Evolutionary conservation across 2,329 filamentous ascomycete genomes (phyloP).

Genomic region (Exophiala sp.): DNA sequence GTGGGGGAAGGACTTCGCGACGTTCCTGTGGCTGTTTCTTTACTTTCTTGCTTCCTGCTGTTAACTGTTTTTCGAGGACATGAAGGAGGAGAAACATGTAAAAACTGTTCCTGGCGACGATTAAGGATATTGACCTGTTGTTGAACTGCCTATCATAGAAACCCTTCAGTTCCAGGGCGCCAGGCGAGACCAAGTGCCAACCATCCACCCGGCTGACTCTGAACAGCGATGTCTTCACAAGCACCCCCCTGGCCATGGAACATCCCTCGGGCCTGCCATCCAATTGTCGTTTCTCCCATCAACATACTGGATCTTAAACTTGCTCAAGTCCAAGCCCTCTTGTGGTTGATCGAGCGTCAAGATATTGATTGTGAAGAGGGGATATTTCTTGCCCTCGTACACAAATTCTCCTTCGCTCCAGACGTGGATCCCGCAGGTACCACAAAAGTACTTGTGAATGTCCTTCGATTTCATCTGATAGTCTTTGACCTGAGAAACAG

Average conservation of each 20-base stretch:
- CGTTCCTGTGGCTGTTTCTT: no score
- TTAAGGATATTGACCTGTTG: no score
- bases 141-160: no score
- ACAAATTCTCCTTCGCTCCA: conserved; percentile 12
- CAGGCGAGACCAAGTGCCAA: no score
- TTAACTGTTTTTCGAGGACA: no score
- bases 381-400: conserved; percentile 7
- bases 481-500: conserved; percentile 16
- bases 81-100: no score
- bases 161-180: no score
- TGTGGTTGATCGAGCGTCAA: conserved; percentile 27
- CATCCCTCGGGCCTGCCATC: conserved; percentile 7
- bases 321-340: conserved; percentile 24
- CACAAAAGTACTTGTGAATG: conserved; percentile 26
- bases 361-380: conserved; percentile 22
- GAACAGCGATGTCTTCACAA: background rate
- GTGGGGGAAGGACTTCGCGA: no score
- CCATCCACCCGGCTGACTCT: no score
- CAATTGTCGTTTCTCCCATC: conserved; percentile 22
- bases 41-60: no score
- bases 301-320: conserved; percentile 18
- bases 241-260: conserved; percentile 11
- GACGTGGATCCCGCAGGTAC: conserved; percentile 22
- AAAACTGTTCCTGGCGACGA: no score
- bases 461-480: conserved; percentile 12